phyloP scores from a whole-genome alignment of 352 stramenopile genomes.

The Sclerospora graminicola region DNA sequence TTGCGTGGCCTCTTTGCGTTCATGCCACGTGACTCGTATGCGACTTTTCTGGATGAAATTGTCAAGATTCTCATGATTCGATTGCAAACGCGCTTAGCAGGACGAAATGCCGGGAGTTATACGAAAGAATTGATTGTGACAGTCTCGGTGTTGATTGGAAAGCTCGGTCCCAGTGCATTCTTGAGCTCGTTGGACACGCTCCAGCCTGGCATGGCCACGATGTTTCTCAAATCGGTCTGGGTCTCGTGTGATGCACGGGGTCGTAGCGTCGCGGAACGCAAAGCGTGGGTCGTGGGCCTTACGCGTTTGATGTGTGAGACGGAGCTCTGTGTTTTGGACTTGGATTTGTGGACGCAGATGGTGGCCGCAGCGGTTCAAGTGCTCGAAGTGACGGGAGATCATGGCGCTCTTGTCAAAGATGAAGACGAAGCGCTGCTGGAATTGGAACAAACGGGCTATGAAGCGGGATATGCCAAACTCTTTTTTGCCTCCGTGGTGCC shows the following conservation, averaged over 20 bases:
- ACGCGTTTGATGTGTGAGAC: conserved; percentile 70
- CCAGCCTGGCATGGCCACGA: conserved; percentile 87
- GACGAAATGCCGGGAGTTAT: conserved; percentile 74
- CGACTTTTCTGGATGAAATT: conserved; percentile 83
- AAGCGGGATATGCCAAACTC: conserved; percentile 90
- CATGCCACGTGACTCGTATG: conserved; percentile 67
- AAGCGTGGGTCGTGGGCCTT: conserved; percentile 59
- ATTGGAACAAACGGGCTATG: conserved; percentile 83
- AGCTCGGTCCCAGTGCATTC: conserved; percentile 74
- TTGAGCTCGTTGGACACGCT: conserved; percentile 78
- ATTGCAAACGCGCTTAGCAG: conserved; percentile 86
- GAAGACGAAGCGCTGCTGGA: conserved; percentile 77
- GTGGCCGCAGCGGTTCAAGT: conserved; percentile 38
- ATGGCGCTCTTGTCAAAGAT: conserved; percentile 40
- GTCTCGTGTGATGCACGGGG: conserved; percentile 75
- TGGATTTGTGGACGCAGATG: conserved; percentile 44
- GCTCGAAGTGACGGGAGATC: conserved; percentile 59
- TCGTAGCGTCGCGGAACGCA: conserved; percentile 45
- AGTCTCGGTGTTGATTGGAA: conserved; percentile 81
- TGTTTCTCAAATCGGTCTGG: conserved; percentile 86
- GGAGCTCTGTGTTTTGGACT: conserved; percentile 42
- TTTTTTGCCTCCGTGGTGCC: conserved; percentile 84
- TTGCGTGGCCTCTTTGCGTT: conserved; percentile 86
- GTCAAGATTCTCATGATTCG: conserved; percentile 93
- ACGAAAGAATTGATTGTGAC: conserved; percentile 88